phyloP scores from a whole-genome alignment of 495 filamentous ascomycete genomes.

The Chaetomium fimeti region DNA sequence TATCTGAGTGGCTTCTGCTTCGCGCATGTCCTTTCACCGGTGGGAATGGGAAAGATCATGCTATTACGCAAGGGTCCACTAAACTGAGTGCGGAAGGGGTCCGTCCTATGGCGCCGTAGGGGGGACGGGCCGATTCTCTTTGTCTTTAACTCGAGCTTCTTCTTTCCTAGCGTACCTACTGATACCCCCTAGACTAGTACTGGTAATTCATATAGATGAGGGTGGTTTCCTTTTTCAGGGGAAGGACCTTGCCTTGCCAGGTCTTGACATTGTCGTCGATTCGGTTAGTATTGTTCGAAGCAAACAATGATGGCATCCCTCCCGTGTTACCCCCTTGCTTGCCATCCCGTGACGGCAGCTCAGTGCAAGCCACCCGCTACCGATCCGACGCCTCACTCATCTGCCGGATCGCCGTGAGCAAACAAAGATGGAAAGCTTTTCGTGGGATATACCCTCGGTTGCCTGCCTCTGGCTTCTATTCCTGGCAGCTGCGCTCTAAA shows the following conservation, averaged over 20 bases:
- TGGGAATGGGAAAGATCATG: not conserved
- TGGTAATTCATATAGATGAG: constrained; percentile 3
- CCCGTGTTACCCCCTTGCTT: not conserved
- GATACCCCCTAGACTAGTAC: constrained; percentile 10
- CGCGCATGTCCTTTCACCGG: not conserved
- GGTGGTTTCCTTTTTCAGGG: not conserved
- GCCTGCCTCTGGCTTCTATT: not conserved
- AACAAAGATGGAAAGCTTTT: not conserved
- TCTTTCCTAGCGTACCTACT: constrained; percentile 1
- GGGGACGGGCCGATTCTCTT: not conserved
- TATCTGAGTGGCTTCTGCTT: not conserved
- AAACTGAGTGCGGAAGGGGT: no score
- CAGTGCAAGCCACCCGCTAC: not conserved
- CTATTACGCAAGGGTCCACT: no score
- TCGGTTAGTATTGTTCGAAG: not conserved
- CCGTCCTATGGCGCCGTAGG: not conserved
- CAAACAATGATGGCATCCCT: not conserved
- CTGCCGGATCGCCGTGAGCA: not conserved
- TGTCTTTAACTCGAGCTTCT: not conserved
- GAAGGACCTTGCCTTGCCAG: not conserved
- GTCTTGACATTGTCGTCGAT: not conserved
- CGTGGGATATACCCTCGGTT: not conserved
- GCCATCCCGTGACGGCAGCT: not conserved
- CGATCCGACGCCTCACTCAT: no score
- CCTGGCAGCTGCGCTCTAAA: not conserved